Percentiles rank a stretch among this genome's conserved stretches.
Conservation (phyloP, 2,329 filamentous ascomycete species). For the Domatiomyces catenatus region DNA sequence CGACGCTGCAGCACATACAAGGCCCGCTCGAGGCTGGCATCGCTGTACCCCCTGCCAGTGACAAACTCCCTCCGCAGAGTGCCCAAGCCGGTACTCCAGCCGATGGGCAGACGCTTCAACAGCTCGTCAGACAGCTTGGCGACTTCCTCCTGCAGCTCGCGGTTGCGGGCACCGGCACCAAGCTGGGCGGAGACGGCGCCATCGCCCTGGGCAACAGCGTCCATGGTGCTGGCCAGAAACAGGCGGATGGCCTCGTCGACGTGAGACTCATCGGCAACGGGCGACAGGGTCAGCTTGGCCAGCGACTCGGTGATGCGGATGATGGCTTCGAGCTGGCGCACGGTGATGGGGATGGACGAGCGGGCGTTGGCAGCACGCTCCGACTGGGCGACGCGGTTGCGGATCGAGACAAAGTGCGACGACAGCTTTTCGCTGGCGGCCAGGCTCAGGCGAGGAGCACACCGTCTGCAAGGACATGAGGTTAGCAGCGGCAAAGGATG, state of each 20-base stretch:
- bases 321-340: constrained; percentile 92
- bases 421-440: constrained; percentile 92
- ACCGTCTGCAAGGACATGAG: constrained; percentile 46
- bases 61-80: constrained; percentile 83
- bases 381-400: constrained; percentile 79
- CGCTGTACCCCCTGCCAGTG: constrained; percentile 76
- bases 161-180: constrained; percentile 40
- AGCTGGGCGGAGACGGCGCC: constrained; percentile 34
- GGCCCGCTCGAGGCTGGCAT: constrained; percentile 70
- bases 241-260: constrained; percentile 95
- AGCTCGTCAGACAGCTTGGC: constrained; percentile 78
- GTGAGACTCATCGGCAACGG: constrained; percentile 75
- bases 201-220: constrained; percentile 82
- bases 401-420: constrained; percentile 92
- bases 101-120: constrained; percentile 72
- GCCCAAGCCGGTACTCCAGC: constrained; percentile 83
- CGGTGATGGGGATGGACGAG: constrained; percentile 90
- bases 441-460: constrained; percentile 74
- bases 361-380: constrained; percentile 81
- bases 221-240: constrained; percentile 95
- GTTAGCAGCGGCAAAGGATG: not conserved
- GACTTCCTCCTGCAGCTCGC: constrained; percentile 83
- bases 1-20: constrained; percentile 73
- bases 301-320: constrained; percentile 93
- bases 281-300: constrained; percentile 74